Evolutionary conservation across 768 basidiomycete species (phyloP).

Genomic region (Stropharia rugosoannulata): DNA sequence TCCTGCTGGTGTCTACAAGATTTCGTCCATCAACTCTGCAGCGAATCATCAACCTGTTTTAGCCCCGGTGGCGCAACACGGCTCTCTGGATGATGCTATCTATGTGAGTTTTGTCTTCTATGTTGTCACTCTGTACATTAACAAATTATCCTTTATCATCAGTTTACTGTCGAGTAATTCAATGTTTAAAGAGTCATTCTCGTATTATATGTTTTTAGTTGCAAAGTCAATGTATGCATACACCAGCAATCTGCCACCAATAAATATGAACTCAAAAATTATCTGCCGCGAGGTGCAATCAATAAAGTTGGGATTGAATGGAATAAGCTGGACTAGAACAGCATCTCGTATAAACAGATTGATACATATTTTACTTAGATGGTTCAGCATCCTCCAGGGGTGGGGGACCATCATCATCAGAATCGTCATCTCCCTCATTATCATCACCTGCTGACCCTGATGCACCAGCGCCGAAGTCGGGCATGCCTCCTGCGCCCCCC

Average conservation of each 20-base stretch:
- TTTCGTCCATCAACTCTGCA: slow-evolving; percentile 57
- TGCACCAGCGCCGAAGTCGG: slow-evolving; percentile 19
- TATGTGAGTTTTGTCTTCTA: slow-evolving; percentile 41
- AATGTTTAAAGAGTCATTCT: neutral
- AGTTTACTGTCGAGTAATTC: slow-evolving; percentile 28
- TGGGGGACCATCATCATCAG: slow-evolving; percentile 72
- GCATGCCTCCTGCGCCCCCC: slow-evolving; percentile 29
- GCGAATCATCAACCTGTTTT: slow-evolving; percentile 62
- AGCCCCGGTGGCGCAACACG: slow-evolving; percentile 61
- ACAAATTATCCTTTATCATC: neutral
- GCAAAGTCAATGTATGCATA: neutral
- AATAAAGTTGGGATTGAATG: neutral
- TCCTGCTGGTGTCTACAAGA: slow-evolving; percentile 56
- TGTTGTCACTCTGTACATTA: too few relatives aligned
- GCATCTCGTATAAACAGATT: neutral
- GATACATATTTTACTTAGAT: slow-evolving; percentile 31
- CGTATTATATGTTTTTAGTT: too few relatives aligned
- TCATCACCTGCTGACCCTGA: slow-evolving; percentile 18
- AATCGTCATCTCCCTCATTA: slow-evolving; percentile 44
- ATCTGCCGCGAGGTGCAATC: neutral
- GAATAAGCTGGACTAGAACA: neutral
- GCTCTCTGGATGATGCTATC: slow-evolving; percentile 53
- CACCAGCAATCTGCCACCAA: neutral
- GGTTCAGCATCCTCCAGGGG: slow-evolving; percentile 73
- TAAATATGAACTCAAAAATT: too few relatives aligned